Conservation (phyloP, 2,329 filamentous ascomycete genomes). For the Paecilomyces niveus region DNA sequence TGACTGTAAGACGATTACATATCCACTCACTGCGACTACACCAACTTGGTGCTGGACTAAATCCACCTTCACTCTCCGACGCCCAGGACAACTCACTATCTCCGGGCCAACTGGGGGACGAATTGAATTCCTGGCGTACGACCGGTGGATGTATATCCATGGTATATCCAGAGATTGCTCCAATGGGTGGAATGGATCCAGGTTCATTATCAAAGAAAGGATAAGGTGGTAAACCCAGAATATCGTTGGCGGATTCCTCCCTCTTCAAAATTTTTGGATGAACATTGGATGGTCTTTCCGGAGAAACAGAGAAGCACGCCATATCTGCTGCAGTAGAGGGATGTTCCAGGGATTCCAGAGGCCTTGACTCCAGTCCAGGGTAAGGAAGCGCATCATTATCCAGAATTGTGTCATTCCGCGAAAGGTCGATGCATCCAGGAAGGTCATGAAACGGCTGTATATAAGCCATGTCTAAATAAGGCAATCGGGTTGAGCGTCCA, state of each 20-base stretch:
- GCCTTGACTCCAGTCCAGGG: not conserved
- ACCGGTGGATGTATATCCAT: not conserved
- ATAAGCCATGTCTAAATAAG: not conserved
- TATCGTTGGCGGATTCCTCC: not conserved
- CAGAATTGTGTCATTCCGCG: not conserved
- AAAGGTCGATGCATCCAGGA: not conserved
- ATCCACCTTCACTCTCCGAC: slow-evolving; percentile 18
- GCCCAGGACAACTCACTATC: slow-evolving; percentile 13
- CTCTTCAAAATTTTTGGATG: not conserved
- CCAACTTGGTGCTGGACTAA: slow-evolving; percentile 6
- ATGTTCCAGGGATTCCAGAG: not conserved
- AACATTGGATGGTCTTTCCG: not conserved
- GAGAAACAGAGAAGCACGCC: not conserved
- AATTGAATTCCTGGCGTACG: not conserved
- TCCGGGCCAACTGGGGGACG: not conserved
- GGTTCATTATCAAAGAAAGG: not conserved
- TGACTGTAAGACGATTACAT: not conserved
- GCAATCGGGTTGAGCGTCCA: not conserved
- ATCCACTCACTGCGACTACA: not conserved
- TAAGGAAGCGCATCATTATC: not conserved
- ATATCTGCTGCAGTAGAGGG: not conserved
- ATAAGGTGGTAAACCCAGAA: not conserved
- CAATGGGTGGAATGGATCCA: slow-evolving; percentile 1
- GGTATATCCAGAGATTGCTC: slow-evolving; percentile 4
- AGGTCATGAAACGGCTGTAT: slow-evolving; percentile 2